Evolutionary conservation across 495 filamentous ascomycete species (phyloP).

Genomic region (Chaetomium tenue): DNA sequence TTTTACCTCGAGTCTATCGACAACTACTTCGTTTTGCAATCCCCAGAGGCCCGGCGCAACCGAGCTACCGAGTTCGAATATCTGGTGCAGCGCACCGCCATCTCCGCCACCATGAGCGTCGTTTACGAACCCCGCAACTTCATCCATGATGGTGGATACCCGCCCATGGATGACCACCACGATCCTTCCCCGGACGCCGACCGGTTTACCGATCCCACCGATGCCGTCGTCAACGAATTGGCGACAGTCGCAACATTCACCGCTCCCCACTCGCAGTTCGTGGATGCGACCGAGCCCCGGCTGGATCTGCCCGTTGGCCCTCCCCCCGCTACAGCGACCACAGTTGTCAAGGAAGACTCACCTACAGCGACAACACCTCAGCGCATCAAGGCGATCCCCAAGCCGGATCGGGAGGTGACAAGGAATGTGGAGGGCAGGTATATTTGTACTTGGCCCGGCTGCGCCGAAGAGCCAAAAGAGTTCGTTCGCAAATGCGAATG

Average conservation of each 20-base stretch:
- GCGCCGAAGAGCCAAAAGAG: conserved; percentile 52
- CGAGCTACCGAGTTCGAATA: conserved; percentile 6
- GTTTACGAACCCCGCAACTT: conserved; percentile 41
- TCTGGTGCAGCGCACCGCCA: conserved; percentile 17
- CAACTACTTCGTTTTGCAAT: not conserved
- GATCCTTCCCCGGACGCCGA: conserved; percentile 30
- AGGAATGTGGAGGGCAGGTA: conserved; percentile 68
- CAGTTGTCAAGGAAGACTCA: conserved; percentile 30
- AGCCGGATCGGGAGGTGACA: conserved; percentile 48
- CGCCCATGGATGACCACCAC: conserved; percentile 35
- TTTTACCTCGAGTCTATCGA: not conserved
- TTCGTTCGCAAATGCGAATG: conserved; percentile 88
- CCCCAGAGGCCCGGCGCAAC: not conserved
- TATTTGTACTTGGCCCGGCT: conserved; percentile 63
- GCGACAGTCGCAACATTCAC: conserved; percentile 33
- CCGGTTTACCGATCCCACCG: conserved; percentile 34
- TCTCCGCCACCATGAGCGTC: conserved; percentile 43
- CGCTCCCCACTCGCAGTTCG: conserved; percentile 22
- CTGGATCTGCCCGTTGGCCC: conserved; percentile 24
- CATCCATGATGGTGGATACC: conserved; percentile 40
- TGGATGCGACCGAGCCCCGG: conserved; percentile 27
- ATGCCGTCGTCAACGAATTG: conserved; percentile 34
- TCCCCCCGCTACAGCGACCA: conserved; percentile 11
- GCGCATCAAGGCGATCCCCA: conserved; percentile 49
- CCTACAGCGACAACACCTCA: conserved; percentile 30